These are phyloP conservation scores for Neurospora pannonica DNA, from an alignment of 495 filamentous ascomycete species.

Conservation along the genomic window DNA sequence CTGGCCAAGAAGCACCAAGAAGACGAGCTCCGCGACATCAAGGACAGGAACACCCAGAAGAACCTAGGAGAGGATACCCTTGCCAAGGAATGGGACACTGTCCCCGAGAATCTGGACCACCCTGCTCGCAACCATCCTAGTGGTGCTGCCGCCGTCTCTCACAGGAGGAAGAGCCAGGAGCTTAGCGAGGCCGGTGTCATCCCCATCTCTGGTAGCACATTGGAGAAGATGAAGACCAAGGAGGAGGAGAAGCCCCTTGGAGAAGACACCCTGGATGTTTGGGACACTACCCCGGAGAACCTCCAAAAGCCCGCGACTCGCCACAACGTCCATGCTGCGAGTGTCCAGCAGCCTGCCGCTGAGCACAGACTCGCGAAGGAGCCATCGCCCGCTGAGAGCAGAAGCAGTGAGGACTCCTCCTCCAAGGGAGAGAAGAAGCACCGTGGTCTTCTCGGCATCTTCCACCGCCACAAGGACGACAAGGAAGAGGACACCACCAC, in stretches of 20 bases:
- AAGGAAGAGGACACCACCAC: constrained; percentile 5
- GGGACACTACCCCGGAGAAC: background rate
- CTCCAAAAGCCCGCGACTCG: background rate
- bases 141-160: background rate
- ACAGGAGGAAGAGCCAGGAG: background rate
- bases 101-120: background rate
- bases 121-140: background rate
- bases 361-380: background rate
- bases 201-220: background rate
- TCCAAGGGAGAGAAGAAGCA: constrained; percentile 15
- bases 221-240: background rate
- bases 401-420: background rate
- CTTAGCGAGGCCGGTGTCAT: background rate
- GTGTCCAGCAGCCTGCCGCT: background rate
- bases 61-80: constrained; percentile 3
- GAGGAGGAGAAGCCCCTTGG: background rate
- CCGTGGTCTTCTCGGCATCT: constrained; percentile 17
- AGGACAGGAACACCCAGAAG: background rate
- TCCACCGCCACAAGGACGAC: constrained; percentile 23
- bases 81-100: background rate
- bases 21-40: background rate
- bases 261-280: background rate
- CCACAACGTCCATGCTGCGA: background rate
- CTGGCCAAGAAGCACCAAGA: constrained; percentile 10
- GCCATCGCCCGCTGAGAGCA: background rate